Base-by-base conservation (phyloP, 2,329 filamentous ascomycete genomes). In the Botryotinia convoluta region DNA sequence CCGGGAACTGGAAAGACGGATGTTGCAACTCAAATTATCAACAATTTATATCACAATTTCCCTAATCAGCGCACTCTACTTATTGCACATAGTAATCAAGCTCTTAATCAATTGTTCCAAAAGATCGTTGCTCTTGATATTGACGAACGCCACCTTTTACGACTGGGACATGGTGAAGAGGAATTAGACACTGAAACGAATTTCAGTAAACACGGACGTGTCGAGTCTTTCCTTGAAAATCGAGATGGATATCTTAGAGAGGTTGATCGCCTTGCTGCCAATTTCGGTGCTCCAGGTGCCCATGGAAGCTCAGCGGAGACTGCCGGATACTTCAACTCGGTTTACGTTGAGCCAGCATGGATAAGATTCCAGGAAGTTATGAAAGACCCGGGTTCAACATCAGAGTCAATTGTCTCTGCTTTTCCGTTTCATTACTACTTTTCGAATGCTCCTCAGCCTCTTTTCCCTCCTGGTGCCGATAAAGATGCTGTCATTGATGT, bases 1-100 rank as follows among this genome's bases (percentile, higher is more conserved):
- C 96, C 96, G 12, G 96, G 96, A 72, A 99, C 96, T 10, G 96
- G 97, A 75, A 99, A 99, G 85, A 99, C 96, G n/a, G 96, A 99
- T 83, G 96, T 99, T 71, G 95, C 94, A 65, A 98, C 95, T 7
- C 96, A 99, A 82, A 97, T 98, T 81, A 99, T 99, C 84, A 98
- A 93, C 85, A 98, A 98, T 82, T 92, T 99, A 78, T 99, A 99
- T 81, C 95, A 98, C 85, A 97, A 98, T 83, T 99, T 98, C 81
- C 95, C 96, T 12, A 87, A 91, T 76, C 94, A 99, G 82, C 92
- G 94, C 78, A 99, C 96, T 0, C 85, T 99, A 29, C 89, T 99
- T 59, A 90, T 99, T 76, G 96, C 96, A 7, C 96, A 99, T 82
- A 98, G 95, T 83, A 99, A 99, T 80, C 97, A 99, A 82, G 97